phyloP scores from a whole-genome alignment of 23 red algal species.

The Cyanidioschyzon merolae region DNA sequence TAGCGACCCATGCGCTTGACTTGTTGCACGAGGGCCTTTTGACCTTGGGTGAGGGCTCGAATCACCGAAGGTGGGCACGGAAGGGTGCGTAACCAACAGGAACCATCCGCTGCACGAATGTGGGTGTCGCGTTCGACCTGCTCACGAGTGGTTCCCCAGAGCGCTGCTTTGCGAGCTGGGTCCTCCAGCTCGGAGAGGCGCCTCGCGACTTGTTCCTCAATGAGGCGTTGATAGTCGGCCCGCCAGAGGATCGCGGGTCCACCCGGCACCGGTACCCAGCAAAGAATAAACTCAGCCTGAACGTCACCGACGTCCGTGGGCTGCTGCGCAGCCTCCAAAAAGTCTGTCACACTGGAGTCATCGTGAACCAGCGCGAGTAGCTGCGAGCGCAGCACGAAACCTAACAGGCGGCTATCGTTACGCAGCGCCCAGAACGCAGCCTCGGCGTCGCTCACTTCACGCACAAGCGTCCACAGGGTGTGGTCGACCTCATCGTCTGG shows the following conservation, averaged over 20 bases:
- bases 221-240: background rate
- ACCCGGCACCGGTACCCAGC: background rate
- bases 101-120: background rate
- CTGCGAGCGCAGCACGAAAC: conserved; percentile 16
- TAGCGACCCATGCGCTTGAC: background rate
- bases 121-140: background rate
- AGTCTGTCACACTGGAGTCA: background rate
- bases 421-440: conserved; percentile 7
- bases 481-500: background rate
- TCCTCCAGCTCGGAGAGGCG: background rate
- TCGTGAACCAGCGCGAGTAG: background rate
- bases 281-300: background rate
- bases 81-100: background rate
- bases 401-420: background rate
- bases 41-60: background rate
- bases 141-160: background rate
- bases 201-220: background rate
- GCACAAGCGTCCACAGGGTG: background rate
- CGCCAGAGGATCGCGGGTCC: background rate
- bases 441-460: conserved; percentile 1
- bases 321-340: background rate
- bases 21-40: background rate
- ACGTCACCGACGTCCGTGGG: background rate
- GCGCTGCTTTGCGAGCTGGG: background rate
- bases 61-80: background rate